Evolutionary conservation across 495 filamentous ascomycete species (phyloP), one percentile per base, ranked within the genome.

Genomic region (Penicillium antarcticum): DNA sequence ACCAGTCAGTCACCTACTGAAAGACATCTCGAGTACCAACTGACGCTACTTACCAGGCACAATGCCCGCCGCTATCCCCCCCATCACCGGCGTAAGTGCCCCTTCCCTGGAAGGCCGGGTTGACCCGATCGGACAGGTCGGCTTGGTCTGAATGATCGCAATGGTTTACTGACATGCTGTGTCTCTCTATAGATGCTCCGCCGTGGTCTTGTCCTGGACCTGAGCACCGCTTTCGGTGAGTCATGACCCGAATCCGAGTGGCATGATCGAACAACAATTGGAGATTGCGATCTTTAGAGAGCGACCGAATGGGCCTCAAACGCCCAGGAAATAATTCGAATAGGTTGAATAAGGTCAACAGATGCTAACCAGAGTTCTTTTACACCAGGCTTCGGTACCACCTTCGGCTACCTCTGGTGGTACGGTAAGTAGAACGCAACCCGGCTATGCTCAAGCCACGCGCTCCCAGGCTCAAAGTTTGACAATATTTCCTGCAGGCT

Each of bases 361-460:
- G 17, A 21, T 11, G 48, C 51, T 47, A 29, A 62, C 46, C 49
- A 48, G 42, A 39, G 13, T 26, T 40, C 31, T 42, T 45, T 44
- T 39, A 19, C 17, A 18, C 10, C 42, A 84, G 87, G 87, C 66
- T 79, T 88, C 67, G 87, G 87, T 56, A 78, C 77, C 55, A 78
- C 85, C 52, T 78, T 80, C 68, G 88, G 85, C 62, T 91, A 87
- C 72, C 75, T 82, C 66, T 92, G 78, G 72, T 92, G 88, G 88
- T 92, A 89, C 73, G 87, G 82, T 87, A 83, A 54, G 83, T 86
- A 71, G 23, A 39, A 42, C 26, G 26, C 48, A 37, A 37, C n/a
- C 31, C 34, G 37, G 19, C 31, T 21, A 12, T 23, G 31, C 45
- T 35, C 42, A 40, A 38, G 10, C 42, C 17, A 50, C 23, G 31